A percentile compares a stretch with the other conserved stretches of the same genome.
These are phyloP conservation scores for Backusella circina DNA, from an alignment of 192 early-diverging fungal genomes.

Conservation along the genomic window DNA sequence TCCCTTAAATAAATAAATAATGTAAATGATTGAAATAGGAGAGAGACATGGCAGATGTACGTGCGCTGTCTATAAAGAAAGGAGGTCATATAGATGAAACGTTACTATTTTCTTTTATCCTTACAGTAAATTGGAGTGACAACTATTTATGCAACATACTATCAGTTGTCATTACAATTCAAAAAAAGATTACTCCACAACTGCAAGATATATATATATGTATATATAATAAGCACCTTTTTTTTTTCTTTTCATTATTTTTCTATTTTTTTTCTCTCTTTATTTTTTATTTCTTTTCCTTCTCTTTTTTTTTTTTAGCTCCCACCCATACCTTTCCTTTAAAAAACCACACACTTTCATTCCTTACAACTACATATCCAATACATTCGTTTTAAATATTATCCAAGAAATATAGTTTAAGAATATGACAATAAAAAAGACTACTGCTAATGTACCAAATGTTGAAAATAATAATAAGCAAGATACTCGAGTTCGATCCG, in stretches of 20 bases:
- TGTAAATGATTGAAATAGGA: background rate
- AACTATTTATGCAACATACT: constrained; percentile 1
- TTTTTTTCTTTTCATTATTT: background rate
- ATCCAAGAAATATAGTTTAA: background rate
- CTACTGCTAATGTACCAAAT: background rate
- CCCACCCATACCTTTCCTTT: background rate
- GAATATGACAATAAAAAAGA: constrained; percentile 1
- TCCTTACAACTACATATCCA: background rate
- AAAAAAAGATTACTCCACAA: background rate
- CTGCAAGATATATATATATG: no score
- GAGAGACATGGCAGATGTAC: background rate
- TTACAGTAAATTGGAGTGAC: background rate
- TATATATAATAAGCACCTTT: background rate
- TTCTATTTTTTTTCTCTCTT: background rate
- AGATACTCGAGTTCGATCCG: constrained; percentile 5
- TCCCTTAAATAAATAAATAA: background rate
- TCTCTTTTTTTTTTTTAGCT: background rate
- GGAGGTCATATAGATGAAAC: background rate
- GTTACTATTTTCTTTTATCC: background rate
- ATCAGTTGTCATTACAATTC: background rate
- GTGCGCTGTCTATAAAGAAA: background rate
- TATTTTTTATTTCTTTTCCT: background rate
- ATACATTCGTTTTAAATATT: background rate
- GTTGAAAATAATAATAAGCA: background rate
- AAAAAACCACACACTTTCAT: no score